Base-by-base conservation (phyloP, 805 yeast genomes). In the Metschnikowia proteae region DNA sequence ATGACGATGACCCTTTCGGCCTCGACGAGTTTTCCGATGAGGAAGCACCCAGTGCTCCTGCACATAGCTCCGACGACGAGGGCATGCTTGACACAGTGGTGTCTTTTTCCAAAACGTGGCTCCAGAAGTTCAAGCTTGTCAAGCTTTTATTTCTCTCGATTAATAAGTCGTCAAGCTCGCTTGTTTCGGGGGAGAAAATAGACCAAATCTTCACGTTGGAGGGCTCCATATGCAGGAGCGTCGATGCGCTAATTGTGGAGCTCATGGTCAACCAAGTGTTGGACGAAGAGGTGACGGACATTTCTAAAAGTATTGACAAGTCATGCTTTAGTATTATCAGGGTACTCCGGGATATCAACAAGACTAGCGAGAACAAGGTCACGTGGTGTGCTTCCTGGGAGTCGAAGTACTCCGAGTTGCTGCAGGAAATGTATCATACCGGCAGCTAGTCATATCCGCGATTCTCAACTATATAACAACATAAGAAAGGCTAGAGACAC, bases 171-270 rank as follows among this genome's bases (percentile, higher is more conserved):
- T 70, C 85, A 31, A 82, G 86, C 4, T 54, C 67, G 51, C 62
- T 54, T 48, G 71, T 66, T 27, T 45, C 62, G 6, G 83, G 83
- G 1, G 55, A 62, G 6, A 62, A 67, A 5, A 64, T 83, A 13
- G 85, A 84, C 58, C 54, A 56, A 6, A 69, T 86, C 22, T 65
- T 79, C 58, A 52, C 54, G 4, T 60, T 70, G 26, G 80, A 82
- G 51, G 62, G 62, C 6, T 51, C 59, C 1, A 56, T 84, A 7
- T 79, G 75, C 23, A 75, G 67, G 28, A 57, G 64, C 29, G 65
- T 82, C 9, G 95, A 86, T 60, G 81, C 78, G 47, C 66, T 85
- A 30, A 76, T 84, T 37, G 80, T 82, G 3, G 78, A 78, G 33
- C 63, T 81, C 30, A 79, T 83, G 68, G 64, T 78, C 65, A 78